These are phyloP conservation scores for Quercus tomentella DNA, from an alignment of 331 rosid species.

Conservation along the genomic window DNA sequence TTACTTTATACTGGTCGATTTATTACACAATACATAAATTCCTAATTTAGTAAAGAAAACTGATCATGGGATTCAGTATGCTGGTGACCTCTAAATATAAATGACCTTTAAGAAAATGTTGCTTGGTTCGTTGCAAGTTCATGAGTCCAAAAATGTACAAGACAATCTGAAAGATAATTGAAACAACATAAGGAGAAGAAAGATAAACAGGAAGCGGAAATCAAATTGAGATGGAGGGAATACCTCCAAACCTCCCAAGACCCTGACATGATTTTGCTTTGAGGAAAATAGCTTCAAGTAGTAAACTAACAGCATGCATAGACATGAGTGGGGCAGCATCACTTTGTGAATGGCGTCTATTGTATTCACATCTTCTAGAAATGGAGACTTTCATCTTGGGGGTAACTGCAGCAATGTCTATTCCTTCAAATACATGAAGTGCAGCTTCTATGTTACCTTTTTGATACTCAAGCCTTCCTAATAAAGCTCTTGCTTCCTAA, in stretches of 20 bases:
- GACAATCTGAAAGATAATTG: slow-evolving; percentile 9
- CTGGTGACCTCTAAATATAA: too few relatives aligned
- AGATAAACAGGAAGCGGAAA: not conserved
- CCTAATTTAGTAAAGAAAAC: not conserved
- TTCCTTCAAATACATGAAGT: slow-evolving; percentile 94
- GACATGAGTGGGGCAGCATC: slow-evolving; percentile 72
- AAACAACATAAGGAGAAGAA: slow-evolving; percentile 1
- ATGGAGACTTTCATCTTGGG: slow-evolving; percentile 67
- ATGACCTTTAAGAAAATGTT: not conserved
- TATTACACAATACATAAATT: not conserved
- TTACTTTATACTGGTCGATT: not conserved
- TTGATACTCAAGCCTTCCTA: slow-evolving; percentile 96
- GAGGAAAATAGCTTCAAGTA: slow-evolving; percentile 85
- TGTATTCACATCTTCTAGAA: slow-evolving; percentile 55
- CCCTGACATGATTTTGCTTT: slow-evolving; percentile 75
- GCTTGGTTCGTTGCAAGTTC: slow-evolving; percentile 4
- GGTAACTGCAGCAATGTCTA: slow-evolving; percentile 68
- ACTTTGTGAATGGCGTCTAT: slow-evolving; percentile 50
- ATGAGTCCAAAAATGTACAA: not conserved
- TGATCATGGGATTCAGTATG: not conserved
- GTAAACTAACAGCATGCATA: slow-evolving; percentile 81
- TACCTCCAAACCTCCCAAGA: slow-evolving; percentile 87
- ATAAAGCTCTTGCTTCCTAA: slow-evolving; percentile 94
- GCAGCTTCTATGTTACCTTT: slow-evolving; percentile 86
- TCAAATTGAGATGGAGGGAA: slow-evolving; percentile 16